Conservation (phyloP, 2,329 filamentous ascomycete species). For the Drechslerella coelobrocha region DNA sequence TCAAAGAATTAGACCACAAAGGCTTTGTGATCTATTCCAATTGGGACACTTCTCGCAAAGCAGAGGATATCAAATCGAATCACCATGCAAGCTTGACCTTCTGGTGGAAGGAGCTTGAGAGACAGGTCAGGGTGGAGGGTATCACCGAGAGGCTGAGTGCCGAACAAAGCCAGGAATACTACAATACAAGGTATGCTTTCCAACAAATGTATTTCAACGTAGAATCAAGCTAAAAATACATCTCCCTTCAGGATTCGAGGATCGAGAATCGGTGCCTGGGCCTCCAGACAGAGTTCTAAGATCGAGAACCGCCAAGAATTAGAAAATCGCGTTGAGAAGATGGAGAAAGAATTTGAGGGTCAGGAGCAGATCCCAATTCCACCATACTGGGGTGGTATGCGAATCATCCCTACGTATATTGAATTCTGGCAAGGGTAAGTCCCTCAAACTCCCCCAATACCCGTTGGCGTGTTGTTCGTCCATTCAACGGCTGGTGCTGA, state of each 20-base stretch:
- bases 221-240: neutral
- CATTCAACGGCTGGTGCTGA: conserved; percentile 5
- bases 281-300: conserved; percentile 83
- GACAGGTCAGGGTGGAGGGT: conserved; percentile 91
- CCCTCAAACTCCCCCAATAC: conserved; percentile 15
- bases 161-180: conserved; percentile 76
- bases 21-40: conserved; percentile 96
- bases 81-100: conserved; percentile 83
- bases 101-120: conserved; percentile 84
- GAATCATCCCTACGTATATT: conserved; percentile 81
- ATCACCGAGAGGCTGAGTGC: conserved; percentile 68
- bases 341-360: conserved; percentile 76
- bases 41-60: conserved; percentile 77
- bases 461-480: neutral
- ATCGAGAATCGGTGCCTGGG: conserved; percentile 88
- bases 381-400: conserved; percentile 90
- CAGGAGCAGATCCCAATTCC: conserved; percentile 84
- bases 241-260: conserved; percentile 73
- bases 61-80: conserved; percentile 74
- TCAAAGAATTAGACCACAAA: conserved; percentile 85
- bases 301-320: conserved; percentile 74
- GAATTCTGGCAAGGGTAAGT: conserved; percentile 76
- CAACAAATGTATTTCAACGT: conserved; percentile 5
- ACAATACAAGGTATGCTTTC: conserved; percentile 63
- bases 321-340: conserved; percentile 77